A percentile compares a stretch with the other conserved stretches of the same genome.
Conservation (phyloP, 2,329 filamentous ascomycete genomes). For the Onygenales sp. region DNA sequence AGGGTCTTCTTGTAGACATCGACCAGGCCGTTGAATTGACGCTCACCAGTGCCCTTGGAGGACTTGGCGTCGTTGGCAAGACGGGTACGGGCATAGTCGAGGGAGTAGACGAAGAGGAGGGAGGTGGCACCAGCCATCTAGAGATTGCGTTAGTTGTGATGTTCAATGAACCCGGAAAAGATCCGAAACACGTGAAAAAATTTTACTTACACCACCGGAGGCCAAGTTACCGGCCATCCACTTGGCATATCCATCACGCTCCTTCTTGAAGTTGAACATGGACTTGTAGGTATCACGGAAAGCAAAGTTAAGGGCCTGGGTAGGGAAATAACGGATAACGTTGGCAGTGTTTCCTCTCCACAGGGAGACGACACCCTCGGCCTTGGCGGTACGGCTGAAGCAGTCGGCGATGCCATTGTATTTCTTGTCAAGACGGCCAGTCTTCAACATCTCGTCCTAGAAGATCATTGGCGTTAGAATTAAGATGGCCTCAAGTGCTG, state of each 20-base stretch:
- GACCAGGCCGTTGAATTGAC: slow-evolving; percentile 99
- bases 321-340: slow-evolving; percentile 99
- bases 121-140: slow-evolving; percentile 98
- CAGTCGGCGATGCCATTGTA: slow-evolving; percentile 91
- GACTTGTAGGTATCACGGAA: slow-evolving; percentile 99
- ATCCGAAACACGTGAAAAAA: background rate
- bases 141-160: slow-evolving; percentile 1
- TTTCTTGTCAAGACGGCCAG: slow-evolving; percentile 94
- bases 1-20: slow-evolving; percentile 99
- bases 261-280: slow-evolving; percentile 99
- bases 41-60: slow-evolving; percentile 86
- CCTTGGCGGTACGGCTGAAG: slow-evolving; percentile 82
- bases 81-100: slow-evolving; percentile 99
- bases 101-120: slow-evolving; percentile 99
- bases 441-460: slow-evolving; percentile 99
- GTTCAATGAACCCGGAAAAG: background rate
- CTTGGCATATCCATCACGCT: slow-evolving; percentile 93
- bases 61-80: slow-evolving; percentile 99
- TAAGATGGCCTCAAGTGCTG: no score
- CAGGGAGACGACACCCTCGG: slow-evolving; percentile 89
- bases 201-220: slow-evolving; percentile 85
- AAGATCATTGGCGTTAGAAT: background rate
- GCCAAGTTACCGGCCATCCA: slow-evolving; percentile 99
- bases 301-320: slow-evolving; percentile 99
- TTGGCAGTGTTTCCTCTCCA: slow-evolving; percentile 99